These are phyloP conservation scores for Pichia cephalocereana DNA, from an alignment of 805 yeast genomes.

Conservation along the genomic window DNA sequence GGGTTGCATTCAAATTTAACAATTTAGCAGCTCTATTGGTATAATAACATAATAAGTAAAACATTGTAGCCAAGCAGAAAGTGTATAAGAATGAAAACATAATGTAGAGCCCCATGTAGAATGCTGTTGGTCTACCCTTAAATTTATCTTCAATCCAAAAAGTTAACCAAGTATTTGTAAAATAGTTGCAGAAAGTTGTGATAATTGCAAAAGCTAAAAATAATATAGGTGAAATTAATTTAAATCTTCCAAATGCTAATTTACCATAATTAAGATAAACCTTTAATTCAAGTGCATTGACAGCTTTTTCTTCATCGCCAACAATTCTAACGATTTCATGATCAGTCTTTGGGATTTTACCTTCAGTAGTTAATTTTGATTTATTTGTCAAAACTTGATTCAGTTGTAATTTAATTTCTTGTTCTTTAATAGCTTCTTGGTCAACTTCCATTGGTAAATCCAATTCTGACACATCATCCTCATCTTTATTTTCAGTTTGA, in stretches of 20 bases:
- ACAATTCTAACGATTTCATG: conserved; percentile 27
- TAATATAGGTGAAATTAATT: conserved; percentile 24
- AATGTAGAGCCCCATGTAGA: conserved; percentile 69
- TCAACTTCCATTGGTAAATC: conserved; percentile 13
- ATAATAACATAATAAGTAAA: conserved; percentile 38
- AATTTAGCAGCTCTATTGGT: conserved; percentile 44
- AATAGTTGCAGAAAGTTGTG: conserved; percentile 43
- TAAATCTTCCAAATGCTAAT: conserved; percentile 47
- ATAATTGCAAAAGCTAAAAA: conserved; percentile 17
- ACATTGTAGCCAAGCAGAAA: conserved; percentile 33
- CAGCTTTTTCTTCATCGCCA: conserved; percentile 49
- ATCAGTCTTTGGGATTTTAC: not conserved
- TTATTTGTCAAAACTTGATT: conserved; percentile 7
- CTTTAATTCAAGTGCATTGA: conserved; percentile 38
- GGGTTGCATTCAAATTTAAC: conserved; percentile 44
- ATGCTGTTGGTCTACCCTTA: conserved; percentile 33
- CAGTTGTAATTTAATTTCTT: conserved; percentile 10
- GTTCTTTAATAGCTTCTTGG: conserved; percentile 9
- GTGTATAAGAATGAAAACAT: conserved; percentile 46
- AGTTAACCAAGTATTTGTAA: conserved; percentile 72
- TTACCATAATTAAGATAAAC: conserved; percentile 44
- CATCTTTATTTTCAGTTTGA: conserved; percentile 13
- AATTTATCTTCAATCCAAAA: conserved; percentile 67
- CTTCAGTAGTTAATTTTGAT: conserved; percentile 1
- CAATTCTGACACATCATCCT: conserved; percentile 13